Evolutionary conservation across 2,329 filamentous ascomycete genomes (phyloP).

Genomic region (Thelonectria rubi): DNA sequence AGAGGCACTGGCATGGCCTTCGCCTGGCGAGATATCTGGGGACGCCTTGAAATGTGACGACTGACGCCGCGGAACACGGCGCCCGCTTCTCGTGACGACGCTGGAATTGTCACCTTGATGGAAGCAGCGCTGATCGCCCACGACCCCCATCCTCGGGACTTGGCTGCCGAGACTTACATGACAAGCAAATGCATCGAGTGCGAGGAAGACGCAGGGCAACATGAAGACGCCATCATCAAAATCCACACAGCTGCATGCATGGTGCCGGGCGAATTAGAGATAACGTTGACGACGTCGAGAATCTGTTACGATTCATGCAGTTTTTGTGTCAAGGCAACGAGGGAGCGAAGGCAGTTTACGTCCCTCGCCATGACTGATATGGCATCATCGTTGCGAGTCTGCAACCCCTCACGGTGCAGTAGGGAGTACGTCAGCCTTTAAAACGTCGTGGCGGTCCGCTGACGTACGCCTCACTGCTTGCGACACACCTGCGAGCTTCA

Average conservation of each 20-base stretch:
- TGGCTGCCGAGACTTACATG: neutral
- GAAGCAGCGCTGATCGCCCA: slow-evolving; percentile 3
- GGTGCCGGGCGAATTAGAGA: neutral
- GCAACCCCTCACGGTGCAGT: neutral
- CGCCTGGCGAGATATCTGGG: neutral
- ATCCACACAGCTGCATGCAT: slow-evolving; percentile 6
- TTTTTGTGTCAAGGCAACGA: too few species aligned
- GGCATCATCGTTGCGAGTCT: neutral
- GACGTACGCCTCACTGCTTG: slow-evolving; percentile 20
- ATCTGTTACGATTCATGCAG: too few species aligned
- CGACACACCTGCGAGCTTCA: neutral
- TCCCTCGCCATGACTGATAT: neutral
- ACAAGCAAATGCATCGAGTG: neutral
- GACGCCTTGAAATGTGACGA: neutral
- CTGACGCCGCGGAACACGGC: neutral
- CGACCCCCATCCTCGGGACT: neutral
- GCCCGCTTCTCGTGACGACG: neutral
- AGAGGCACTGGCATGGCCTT: too few species aligned
- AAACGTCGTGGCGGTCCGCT: neutral
- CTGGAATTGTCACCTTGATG: slow-evolving; percentile 14
- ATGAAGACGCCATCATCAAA: neutral
- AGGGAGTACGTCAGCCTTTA: neutral
- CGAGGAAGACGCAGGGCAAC: neutral
- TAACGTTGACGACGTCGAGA: neutral
- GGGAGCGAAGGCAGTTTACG: neutral